These are phyloP conservation scores for Rhazya stricta DNA, from an alignment of 257 asterid species.

Conservation along the genomic window DNA sequence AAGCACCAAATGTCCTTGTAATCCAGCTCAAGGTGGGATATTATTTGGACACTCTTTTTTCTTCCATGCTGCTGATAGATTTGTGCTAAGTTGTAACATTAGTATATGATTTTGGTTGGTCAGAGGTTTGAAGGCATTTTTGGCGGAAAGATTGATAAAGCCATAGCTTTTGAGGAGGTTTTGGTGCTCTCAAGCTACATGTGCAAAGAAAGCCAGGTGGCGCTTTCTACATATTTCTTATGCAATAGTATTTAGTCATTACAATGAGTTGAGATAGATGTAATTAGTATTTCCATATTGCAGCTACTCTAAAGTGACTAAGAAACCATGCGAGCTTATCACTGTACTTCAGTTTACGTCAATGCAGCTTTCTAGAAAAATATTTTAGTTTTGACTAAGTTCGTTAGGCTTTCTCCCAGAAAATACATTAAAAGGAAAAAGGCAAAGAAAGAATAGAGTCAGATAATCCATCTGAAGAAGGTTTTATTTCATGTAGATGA, in stretches of 20 bases:
- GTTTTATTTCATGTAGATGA: neutral
- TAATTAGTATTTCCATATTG: neutral
- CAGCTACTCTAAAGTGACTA: neutral
- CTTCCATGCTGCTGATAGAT: constrained; percentile 3
- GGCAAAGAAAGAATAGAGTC: neutral
- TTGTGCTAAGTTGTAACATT: neutral
- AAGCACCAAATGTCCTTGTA: constrained; percentile 96
- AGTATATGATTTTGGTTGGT: constrained; percentile 14
- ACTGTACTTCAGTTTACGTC: neutral
- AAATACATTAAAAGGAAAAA: neutral
- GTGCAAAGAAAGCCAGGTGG: constrained; percentile 81
- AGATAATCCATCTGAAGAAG: neutral
- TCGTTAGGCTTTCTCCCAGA: neutral
- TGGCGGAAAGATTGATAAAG: constrained; percentile 86
- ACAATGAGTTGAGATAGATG: neutral
- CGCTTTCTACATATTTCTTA: constrained; percentile 1
- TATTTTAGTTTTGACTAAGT: neutral
- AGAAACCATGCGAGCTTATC: neutral
- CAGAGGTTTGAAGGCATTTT: constrained; percentile 90
- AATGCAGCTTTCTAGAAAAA: neutral
- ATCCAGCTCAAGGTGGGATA: constrained; percentile 81
- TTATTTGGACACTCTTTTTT: constrained; percentile 11
- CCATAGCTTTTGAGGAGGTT: constrained; percentile 69
- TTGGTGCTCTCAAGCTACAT: constrained; percentile 80
- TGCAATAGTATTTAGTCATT: neutral